phyloP scores from a whole-genome alignment of 2,329 filamentous ascomycete genomes.

The Penicillium sumatraense region DNA sequence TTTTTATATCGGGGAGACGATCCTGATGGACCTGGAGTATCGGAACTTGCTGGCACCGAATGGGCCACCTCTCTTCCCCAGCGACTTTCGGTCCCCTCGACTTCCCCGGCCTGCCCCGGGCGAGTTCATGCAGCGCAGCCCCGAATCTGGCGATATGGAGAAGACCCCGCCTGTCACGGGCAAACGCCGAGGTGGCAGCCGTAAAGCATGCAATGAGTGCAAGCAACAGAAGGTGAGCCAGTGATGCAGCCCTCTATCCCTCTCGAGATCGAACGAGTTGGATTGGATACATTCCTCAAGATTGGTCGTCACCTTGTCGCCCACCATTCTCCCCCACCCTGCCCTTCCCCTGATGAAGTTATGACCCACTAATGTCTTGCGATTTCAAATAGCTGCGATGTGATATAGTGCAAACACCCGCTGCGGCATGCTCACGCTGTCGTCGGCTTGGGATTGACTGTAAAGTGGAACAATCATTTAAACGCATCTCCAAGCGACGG shows the following conservation, averaged over 20 bases:
- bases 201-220: slow-evolving; percentile 68
- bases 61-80: slow-evolving; percentile 38
- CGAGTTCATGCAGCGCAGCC: slow-evolving; percentile 36
- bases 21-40: slow-evolving; percentile 42
- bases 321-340: not conserved
- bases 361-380: not conserved
- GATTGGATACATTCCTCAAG: not conserved
- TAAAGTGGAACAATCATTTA: slow-evolving; percentile 69
- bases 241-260: slow-evolving; percentile 7
- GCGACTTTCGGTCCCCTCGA: slow-evolving; percentile 43
- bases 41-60: slow-evolving; percentile 40
- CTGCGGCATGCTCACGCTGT: slow-evolving; percentile 64
- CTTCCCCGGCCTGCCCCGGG: slow-evolving; percentile 36
- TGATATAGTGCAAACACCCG: slow-evolving; percentile 68
- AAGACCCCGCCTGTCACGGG: slow-evolving; percentile 54
- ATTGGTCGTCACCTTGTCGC: not conserved
- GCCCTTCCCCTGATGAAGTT: not conserved
- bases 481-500: slow-evolving; percentile 66
- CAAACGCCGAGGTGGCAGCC: slow-evolving; percentile 46
- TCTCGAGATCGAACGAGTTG: not conserved
- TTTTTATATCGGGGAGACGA: slow-evolving; percentile 37
- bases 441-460: slow-evolving; percentile 65
- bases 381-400: slow-evolving; percentile 59
- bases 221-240: slow-evolving; percentile 67
- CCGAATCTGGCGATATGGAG: slow-evolving; percentile 43